These are phyloP conservation scores for Aspergillus intermedius DNA, from an alignment of 2,329 filamentous ascomycete genomes.

Conservation along the genomic window DNA sequence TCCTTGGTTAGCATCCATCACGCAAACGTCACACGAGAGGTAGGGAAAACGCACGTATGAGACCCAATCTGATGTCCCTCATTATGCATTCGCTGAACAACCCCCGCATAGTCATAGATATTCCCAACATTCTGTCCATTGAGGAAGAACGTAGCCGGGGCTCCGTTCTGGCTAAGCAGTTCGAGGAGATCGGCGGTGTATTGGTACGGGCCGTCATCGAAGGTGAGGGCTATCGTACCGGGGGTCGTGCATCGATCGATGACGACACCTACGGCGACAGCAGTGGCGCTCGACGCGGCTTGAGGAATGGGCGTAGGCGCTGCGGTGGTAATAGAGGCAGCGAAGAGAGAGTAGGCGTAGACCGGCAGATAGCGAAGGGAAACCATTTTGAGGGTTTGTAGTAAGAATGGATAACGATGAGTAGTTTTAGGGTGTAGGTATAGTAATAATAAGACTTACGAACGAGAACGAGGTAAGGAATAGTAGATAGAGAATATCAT, in stretches of 20 bases:
- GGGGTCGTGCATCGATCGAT: constrained; percentile 34
- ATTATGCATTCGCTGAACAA: constrained; percentile 23
- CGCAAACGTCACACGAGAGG: not conserved
- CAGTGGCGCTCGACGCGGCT: not conserved
- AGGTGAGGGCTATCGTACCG: constrained; percentile 57
- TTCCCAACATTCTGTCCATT: constrained; percentile 36
- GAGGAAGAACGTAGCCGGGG: constrained; percentile 61
- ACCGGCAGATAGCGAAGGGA: no score
- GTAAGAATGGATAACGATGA: no score
- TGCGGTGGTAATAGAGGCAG: no score
- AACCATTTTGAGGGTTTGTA: no score
- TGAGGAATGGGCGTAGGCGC: not conserved
- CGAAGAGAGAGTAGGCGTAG: no score
- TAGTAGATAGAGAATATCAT: no score
- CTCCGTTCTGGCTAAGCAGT: constrained; percentile 49
- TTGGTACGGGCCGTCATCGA: constrained; percentile 57
- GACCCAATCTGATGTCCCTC: constrained; percentile 44
- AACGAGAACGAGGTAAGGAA: no score
- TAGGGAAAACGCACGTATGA: constrained; percentile 32
- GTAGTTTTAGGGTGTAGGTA: no score
- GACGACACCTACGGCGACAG: constrained; percentile 38
- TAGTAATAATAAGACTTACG: no score
- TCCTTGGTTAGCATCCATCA: not conserved
- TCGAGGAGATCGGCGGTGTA: constrained; percentile 56
- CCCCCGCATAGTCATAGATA: constrained; percentile 23